Percentiles rank a stretch among this genome's conserved stretches.
Conservation (phyloP, 805 yeast species). For the Martiniozyma abietophila region DNA sequence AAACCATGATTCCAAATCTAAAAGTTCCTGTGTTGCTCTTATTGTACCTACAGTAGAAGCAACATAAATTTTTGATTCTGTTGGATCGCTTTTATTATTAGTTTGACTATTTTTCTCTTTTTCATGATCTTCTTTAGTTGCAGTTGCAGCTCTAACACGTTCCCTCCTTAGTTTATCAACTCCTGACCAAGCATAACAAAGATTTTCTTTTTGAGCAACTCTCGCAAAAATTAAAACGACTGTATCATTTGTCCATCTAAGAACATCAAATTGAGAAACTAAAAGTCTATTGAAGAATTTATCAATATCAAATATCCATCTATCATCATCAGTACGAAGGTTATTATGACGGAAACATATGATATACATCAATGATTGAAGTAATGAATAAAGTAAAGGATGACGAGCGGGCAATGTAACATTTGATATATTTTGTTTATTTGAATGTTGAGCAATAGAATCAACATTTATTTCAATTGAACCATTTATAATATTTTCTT, state of each 20-base stretch:
- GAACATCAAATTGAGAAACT: constrained; percentile 84
- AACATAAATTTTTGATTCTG: not conserved
- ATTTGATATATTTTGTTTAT: constrained; percentile 10
- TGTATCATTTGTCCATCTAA: constrained; percentile 86
- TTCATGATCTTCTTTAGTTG: not conserved
- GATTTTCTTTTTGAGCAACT: constrained; percentile 79
- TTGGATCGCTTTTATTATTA: not conserved
- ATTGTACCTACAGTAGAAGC: constrained; percentile 10
- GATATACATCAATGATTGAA: constrained; percentile 83
- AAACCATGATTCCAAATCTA: constrained; percentile 88
- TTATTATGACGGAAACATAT: constrained; percentile 78
- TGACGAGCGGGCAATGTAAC: constrained; percentile 24
- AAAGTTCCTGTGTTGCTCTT: constrained; percentile 55
- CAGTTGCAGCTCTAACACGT: constrained; percentile 28
- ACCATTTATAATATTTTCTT: too few relatives aligned
- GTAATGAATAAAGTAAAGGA: constrained; percentile 66
- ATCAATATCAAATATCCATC: constrained; percentile 77
- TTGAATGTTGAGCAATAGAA: not conserved
- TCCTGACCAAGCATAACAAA: constrained; percentile 87
- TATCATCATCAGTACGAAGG: constrained; percentile 28
- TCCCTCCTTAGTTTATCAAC: constrained; percentile 83
- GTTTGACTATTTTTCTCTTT: not conserved
- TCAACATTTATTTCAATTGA: constrained; percentile 1
- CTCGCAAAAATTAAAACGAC: constrained; percentile 92
- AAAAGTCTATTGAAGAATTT: constrained; percentile 80